A percentile compares a stretch with the other conserved stretches of the same genome.
These are phyloP conservation scores for Colletotrichum coccodes DNA, from an alignment of 2,329 filamentous ascomycete species.

Conservation along the genomic window DNA sequence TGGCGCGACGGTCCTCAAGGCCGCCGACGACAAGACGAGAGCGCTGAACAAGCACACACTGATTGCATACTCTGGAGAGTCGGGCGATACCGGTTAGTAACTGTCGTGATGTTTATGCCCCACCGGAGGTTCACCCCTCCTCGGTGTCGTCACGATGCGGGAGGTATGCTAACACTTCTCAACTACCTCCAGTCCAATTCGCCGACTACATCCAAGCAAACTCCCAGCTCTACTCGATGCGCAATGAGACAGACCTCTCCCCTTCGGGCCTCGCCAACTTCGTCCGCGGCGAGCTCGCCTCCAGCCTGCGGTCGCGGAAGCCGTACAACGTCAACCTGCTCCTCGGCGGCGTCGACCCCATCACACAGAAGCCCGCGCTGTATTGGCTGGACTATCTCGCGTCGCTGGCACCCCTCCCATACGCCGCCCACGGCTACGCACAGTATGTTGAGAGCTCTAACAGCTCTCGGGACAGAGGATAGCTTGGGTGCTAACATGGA, in stretches of 20 bases:
- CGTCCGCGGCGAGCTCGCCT: constrained; percentile 92
- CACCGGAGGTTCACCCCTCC: neutral
- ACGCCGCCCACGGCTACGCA: constrained; percentile 97
- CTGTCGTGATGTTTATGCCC: constrained; percentile 1
- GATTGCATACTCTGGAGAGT: constrained; percentile 95
- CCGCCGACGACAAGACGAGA: constrained; percentile 95
- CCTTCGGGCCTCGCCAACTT: constrained; percentile 92
- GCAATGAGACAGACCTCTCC: constrained; percentile 92
- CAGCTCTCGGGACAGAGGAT: neutral
- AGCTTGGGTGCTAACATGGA: constrained; percentile 37
- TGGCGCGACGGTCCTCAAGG: constrained; percentile 95
- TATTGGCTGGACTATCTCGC: constrained; percentile 99
- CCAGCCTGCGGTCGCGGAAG: constrained; percentile 88
- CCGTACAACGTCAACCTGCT: constrained; percentile 98
- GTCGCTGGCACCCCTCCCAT: constrained; percentile 86
- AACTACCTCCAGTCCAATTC: constrained; percentile 81
- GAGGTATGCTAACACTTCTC: constrained; percentile 33
- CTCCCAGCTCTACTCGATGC: constrained; percentile 97
- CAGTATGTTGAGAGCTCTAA: constrained; percentile 69
- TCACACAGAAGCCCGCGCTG: constrained; percentile 88
- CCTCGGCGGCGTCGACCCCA: constrained; percentile 91
- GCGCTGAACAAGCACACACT: constrained; percentile 92
- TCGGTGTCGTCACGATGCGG: neutral
- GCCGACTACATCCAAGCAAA: constrained; percentile 99
- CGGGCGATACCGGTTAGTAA: constrained; percentile 86